phyloP scores from a whole-genome alignment of 2,329 filamentous ascomycete genomes.

The Akanthomyces uredinophilus region DNA sequence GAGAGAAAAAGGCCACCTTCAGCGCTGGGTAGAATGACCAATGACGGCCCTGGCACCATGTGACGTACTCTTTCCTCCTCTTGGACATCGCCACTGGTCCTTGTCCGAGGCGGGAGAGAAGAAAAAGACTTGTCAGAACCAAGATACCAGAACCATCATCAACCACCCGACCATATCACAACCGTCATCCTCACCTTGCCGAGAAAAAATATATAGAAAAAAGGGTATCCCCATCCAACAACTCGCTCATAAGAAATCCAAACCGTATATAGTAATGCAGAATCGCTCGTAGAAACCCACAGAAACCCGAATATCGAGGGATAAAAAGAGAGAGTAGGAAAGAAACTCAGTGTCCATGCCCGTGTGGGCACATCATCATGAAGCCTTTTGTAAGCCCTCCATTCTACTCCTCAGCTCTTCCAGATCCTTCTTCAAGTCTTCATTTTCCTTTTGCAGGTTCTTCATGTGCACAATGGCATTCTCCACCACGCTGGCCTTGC shows the following conservation, averaged over 20 bases:
- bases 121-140: background rate
- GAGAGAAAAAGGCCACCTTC: too few species aligned
- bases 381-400: slow-evolving; percentile 21
- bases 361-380: background rate
- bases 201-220: background rate
- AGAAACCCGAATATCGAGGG: background rate
- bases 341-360: background rate
- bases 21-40: too few species aligned
- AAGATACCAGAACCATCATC: background rate
- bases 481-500: slow-evolving; percentile 97
- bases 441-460: slow-evolving; percentile 69
- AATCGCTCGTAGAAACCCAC: background rate
- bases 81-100: too few species aligned
- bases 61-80: too few species aligned
- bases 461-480: slow-evolving; percentile 95
- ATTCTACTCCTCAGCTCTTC: slow-evolving; percentile 28
- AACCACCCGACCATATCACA: background rate
- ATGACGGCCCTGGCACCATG: too few species aligned
- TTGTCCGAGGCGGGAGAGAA: too few species aligned
- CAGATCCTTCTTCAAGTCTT: slow-evolving; percentile 60
- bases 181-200: background rate
- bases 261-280: slow-evolving; percentile 4
- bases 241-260: background rate
- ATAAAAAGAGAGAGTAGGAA: background rate
- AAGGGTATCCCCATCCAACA: slow-evolving; percentile 13